Evolutionary conservation across 78 protist species (phyloP).

Genomic region (Thecamonas trahens): DNA sequence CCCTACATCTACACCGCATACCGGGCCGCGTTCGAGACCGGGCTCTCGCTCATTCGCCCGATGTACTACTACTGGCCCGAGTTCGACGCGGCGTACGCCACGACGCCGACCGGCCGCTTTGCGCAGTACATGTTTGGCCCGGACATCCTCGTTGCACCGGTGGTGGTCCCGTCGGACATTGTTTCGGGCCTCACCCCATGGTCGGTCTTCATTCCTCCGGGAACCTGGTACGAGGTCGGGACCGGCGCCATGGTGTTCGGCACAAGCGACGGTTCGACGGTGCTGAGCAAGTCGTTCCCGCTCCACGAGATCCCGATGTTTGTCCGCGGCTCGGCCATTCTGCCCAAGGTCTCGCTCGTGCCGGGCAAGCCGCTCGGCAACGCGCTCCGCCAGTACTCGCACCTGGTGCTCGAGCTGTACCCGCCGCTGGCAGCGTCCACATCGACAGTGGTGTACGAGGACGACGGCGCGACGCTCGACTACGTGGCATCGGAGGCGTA

Average conservation of each 20-base stretch:
- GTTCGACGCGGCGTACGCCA: slow-evolving; percentile 9
- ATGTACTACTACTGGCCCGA: slow-evolving; percentile 38
- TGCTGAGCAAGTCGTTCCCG: not conserved
- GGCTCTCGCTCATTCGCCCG: slow-evolving; percentile 29
- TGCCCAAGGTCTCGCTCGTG: slow-evolving; percentile 9
- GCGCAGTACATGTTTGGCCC: slow-evolving; percentile 42
- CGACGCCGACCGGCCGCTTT: not conserved
- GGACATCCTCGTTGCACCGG: slow-evolving; percentile 28
- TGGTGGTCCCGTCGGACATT: not conserved
- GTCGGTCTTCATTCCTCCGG: slow-evolving; percentile 12
- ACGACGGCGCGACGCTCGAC: slow-evolving; percentile 13
- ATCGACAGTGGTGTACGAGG: slow-evolving; percentile 25
- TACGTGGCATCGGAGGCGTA: not conserved
- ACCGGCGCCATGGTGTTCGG: not conserved
- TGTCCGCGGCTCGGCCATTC: slow-evolving; percentile 11
- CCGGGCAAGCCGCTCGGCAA: slow-evolving; percentile 4
- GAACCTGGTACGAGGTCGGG: slow-evolving; percentile 1
- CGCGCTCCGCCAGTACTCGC: not conserved
- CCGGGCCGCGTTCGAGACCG: slow-evolving; percentile 15
- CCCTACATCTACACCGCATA: slow-evolving; percentile 57
- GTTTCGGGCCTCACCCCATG: not conserved
- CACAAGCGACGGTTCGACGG: not conserved
- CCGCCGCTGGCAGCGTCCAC: not conserved
- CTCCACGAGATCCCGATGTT: slow-evolving; percentile 18
- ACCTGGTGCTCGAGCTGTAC: slow-evolving; percentile 4